phyloP scores from a whole-genome alignment of 129 eudicot genomes.

The Deinandra increscens region DNA sequence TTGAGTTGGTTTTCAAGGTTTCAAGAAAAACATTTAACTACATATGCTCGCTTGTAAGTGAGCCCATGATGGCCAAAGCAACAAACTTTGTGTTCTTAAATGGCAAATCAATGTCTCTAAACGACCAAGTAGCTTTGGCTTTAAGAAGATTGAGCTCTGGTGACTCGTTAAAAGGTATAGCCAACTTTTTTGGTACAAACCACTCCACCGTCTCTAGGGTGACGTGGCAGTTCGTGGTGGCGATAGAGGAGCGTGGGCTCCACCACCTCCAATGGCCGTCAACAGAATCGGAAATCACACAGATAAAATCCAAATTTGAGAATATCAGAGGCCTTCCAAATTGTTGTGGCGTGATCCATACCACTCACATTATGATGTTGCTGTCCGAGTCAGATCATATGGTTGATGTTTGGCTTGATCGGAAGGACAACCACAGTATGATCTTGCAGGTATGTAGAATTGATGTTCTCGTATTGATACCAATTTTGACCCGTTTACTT shows the following conservation, averaged over 20 bases:
- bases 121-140: constrained; percentile 80
- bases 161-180: constrained; percentile 56
- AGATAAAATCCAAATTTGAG: constrained; percentile 50
- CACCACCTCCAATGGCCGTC: no score
- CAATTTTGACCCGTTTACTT: no score
- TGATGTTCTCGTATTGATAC: no score
- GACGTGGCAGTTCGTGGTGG: constrained; percentile 87
- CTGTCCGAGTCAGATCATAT: no score
- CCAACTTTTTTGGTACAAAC: constrained; percentile 61
- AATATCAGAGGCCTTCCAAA: constrained; percentile 59
- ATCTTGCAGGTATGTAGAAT: no score
- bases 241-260: constrained; percentile 60
- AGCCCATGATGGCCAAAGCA: constrained; percentile 60
- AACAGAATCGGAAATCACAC: constrained; percentile 40
- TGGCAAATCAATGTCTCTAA: constrained; percentile 55
- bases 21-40: constrained; percentile 72
- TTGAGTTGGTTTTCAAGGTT: constrained; percentile 54
- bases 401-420: no score
- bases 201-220: constrained; percentile 84
- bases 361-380: constrained; percentile 53
- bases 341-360: constrained; percentile 68
- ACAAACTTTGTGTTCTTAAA: constrained; percentile 48
- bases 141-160: constrained; percentile 75
- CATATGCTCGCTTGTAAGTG: constrained; percentile 70
- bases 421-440: no score